A percentile compares a stretch with the other conserved stretches of the same genome.
phyloP scores from a whole-genome alignment of 1,139 yeast genomes.

The Debaryomyces udenii region DNA sequence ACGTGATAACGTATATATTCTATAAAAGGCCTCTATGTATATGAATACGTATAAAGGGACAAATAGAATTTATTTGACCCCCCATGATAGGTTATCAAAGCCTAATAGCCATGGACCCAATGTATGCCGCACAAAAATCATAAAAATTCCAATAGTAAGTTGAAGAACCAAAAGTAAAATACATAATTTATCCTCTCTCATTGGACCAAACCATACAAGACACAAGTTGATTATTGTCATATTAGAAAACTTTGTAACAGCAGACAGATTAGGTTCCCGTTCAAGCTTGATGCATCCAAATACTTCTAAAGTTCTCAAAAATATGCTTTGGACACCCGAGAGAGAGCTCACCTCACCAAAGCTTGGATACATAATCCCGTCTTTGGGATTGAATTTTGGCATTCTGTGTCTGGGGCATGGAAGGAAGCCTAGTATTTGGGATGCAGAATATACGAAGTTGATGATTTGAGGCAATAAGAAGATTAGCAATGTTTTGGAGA shows the following conservation, averaged over 20 bases:
- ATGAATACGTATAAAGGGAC: constrained; percentile 1
- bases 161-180: constrained; percentile 60
- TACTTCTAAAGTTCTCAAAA: constrained; percentile 41
- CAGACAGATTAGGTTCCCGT: constrained; percentile 31
- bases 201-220: constrained; percentile 86
- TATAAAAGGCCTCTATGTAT: neutral
- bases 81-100: constrained; percentile 71
- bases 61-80: constrained; percentile 33
- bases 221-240: constrained; percentile 84
- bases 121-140: constrained; percentile 77
- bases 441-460: constrained; percentile 85
- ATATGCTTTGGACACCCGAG: constrained; percentile 22
- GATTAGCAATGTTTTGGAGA: constrained; percentile 84
- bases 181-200: constrained; percentile 81
- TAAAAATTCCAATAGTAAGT: constrained; percentile 62
- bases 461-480: constrained; percentile 89
- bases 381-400: constrained; percentile 69
- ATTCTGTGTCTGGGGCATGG: constrained; percentile 96
- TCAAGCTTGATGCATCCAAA: constrained; percentile 54
- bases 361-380: constrained; percentile 78
- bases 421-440: constrained; percentile 82
- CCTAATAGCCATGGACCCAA: constrained; percentile 88
- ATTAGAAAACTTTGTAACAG: constrained; percentile 63
- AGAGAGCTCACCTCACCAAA: constrained; percentile 32
- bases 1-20: constrained; percentile 1